phyloP scores from a whole-genome alignment of 495 filamentous ascomycete species.

The Pyrenula massariospora region DNA sequence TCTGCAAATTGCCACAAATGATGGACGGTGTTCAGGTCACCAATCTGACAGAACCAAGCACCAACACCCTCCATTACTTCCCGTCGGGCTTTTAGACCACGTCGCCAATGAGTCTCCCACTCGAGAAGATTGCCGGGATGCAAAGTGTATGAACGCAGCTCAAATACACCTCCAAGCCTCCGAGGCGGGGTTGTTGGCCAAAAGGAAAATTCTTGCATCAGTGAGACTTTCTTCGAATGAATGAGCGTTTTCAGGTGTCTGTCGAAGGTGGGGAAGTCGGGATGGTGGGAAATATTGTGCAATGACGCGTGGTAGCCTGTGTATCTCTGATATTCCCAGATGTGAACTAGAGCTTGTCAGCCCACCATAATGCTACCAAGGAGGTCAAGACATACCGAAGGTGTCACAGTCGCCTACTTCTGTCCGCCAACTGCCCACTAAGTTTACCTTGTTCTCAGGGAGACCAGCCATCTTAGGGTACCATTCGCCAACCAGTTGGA shows the following conservation, averaged over 20 bases:
- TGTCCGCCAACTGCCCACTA: conserved; percentile 96
- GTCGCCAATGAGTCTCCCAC: conserved; percentile 98
- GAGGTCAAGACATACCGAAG: conserved; percentile 76
- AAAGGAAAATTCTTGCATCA: conserved; percentile 99
- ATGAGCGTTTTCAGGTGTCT: conserved; percentile 69
- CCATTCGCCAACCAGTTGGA: conserved; percentile 80
- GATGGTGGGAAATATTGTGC: conserved; percentile 66
- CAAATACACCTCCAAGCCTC: conserved; percentile 82
- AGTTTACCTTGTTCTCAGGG: conserved; percentile 81
- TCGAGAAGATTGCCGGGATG: conserved; percentile 91
- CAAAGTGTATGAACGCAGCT: conserved; percentile 92
- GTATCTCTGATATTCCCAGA: conserved; percentile 99
- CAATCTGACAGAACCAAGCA: conserved; percentile 98
- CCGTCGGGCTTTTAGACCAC: conserved; percentile 73
- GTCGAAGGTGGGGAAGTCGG: conserved; percentile 74
- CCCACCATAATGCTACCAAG: conserved; percentile 15
- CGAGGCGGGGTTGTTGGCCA: conserved; percentile 94
- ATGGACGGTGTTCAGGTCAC: conserved; percentile 94
- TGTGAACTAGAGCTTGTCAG: too few relatives aligned
- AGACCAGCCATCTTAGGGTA: conserved; percentile 76
- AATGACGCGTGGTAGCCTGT: conserved; percentile 89
- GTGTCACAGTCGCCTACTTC: conserved; percentile 97
- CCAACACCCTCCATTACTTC: conserved; percentile 99
- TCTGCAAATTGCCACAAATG: conserved; percentile 98
- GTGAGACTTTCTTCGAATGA: conserved; percentile 67